Conservation (phyloP, 2,329 filamentous ascomycete species). For the Orbilia oligospora region DNA sequence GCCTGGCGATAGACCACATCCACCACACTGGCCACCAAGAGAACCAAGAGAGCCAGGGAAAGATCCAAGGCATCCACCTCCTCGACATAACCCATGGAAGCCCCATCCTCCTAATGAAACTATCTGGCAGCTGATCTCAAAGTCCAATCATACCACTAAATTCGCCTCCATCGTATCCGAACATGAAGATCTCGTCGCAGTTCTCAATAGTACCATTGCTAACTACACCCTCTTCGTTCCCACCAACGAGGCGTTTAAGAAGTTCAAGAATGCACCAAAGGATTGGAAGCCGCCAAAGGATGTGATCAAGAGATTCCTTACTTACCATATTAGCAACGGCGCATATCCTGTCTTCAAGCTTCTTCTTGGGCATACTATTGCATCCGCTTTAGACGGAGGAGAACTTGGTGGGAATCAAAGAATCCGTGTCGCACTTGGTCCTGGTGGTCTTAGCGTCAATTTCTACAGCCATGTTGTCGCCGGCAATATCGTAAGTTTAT, state of each 20-base stretch:
- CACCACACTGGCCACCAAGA: slow-evolving; percentile 23
- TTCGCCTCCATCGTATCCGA: slow-evolving; percentile 82
- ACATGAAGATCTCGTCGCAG: slow-evolving; percentile 78
- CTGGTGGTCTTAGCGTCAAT: slow-evolving; percentile 79
- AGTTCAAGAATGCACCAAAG: slow-evolving; percentile 71
- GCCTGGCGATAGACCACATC: slow-evolving; percentile 11
- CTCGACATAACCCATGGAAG: slow-evolving; percentile 24
- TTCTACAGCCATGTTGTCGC: slow-evolving; percentile 80
- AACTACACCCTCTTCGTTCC: slow-evolving; percentile 89
- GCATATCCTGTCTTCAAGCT: slow-evolving; percentile 77
- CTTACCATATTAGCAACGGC: slow-evolving; percentile 81
- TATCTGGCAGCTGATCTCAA: slow-evolving; percentile 83
- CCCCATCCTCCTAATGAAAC: slow-evolving; percentile 74
- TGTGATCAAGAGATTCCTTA: slow-evolving; percentile 76
- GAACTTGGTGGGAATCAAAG: slow-evolving; percentile 73
- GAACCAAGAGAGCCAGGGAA: slow-evolving; percentile 1
- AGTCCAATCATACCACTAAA: slow-evolving; percentile 81
- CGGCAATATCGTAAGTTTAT: slow-evolving; percentile 76
- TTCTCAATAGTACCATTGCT: slow-evolving; percentile 80
- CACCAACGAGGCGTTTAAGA: slow-evolving; percentile 81
- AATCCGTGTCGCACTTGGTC: slow-evolving; percentile 76
- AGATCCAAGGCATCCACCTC: slow-evolving; percentile 22
- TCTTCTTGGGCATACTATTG: slow-evolving; percentile 80
- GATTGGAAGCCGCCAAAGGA: slow-evolving; percentile 77
- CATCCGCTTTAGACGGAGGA: slow-evolving; percentile 76